phyloP scores from a whole-genome alignment of 139 green algal species.

The Auxenochlorella protothecoides region DNA sequence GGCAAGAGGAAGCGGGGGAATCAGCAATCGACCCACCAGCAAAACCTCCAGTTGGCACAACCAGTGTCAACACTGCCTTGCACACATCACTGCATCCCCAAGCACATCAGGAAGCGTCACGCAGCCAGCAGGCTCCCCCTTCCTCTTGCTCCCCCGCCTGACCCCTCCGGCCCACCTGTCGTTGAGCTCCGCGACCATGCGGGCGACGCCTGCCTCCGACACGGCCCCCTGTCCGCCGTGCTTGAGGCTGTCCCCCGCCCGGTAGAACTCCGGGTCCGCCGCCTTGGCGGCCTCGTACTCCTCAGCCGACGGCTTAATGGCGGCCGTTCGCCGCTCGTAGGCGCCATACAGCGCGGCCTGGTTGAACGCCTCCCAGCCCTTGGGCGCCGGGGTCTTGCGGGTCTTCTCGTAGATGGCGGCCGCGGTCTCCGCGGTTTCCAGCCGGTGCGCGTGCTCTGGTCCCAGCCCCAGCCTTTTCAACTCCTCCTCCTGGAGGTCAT shows the following conservation, averaged over 20 bases:
- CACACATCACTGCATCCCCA: too few species aligned
- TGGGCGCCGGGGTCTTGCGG: constrained; percentile 47
- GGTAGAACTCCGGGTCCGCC: constrained; percentile 70
- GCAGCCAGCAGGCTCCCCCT: too few species aligned
- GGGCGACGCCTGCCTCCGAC: constrained; percentile 67
- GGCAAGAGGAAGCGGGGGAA: too few species aligned
- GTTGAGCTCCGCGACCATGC: constrained; percentile 85
- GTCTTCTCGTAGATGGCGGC: constrained; percentile 66
- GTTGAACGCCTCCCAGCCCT: constrained; percentile 68
- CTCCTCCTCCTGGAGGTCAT: constrained; percentile 39
- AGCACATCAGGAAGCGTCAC: too few species aligned
- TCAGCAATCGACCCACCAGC: too few species aligned
- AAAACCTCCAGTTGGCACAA: too few species aligned
- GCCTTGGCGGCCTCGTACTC: constrained; percentile 76
- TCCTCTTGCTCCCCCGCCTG: too few species aligned
- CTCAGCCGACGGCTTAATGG: constrained; percentile 37
- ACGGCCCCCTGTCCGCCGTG: constrained; percentile 55
- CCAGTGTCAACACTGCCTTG: too few species aligned
- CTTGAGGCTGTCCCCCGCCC: constrained; percentile 51
- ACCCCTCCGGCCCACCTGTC: constrained; percentile 19
- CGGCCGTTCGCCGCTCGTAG: constrained; percentile 73
- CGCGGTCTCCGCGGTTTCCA: constrained; percentile 73
- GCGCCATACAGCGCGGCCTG: constrained; percentile 57
- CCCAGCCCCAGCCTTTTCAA: constrained; percentile 61
- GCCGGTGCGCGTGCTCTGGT: constrained; percentile 47